phyloP scores from a whole-genome alignment of 768 basidiomycete genomes.

The Suillus subluteus region DNA sequence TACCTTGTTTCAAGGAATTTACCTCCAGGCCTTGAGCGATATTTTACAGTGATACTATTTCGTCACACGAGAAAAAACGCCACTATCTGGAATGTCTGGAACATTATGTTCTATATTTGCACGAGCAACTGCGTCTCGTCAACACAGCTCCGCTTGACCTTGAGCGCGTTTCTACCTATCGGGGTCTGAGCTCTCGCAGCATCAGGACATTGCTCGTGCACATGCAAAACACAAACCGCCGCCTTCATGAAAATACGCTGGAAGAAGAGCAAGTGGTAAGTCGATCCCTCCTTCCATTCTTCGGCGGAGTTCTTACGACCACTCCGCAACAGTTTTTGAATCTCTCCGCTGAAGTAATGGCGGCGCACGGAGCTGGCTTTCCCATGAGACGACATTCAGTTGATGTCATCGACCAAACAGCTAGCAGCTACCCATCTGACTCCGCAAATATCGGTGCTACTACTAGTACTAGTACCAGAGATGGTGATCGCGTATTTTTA shows the following conservation, averaged over 20 bases:
- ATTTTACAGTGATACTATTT: conserved; percentile 61
- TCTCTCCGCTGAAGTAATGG: conserved; percentile 32
- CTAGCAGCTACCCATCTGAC: not conserved
- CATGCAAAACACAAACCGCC: conserved; percentile 60
- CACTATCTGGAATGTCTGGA: conserved; percentile 76
- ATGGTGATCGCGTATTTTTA: not conserved
- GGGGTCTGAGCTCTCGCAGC: conserved; percentile 63
- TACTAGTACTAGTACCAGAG: not conserved
- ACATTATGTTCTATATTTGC: conserved; percentile 68
- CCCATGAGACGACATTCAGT: conserved; percentile 38
- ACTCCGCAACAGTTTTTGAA: conserved; percentile 30
- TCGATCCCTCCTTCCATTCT: not conserved
- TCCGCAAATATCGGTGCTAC: conserved; percentile 2
- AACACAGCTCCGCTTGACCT: conserved; percentile 50
- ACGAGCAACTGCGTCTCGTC: conserved; percentile 59
- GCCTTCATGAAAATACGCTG: conserved; percentile 52
- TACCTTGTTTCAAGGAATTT: not conserved
- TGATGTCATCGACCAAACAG: conserved; percentile 20
- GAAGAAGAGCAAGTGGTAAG: conserved; percentile 60
- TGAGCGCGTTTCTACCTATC: conserved; percentile 53
- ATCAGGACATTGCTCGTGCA: conserved; percentile 74
- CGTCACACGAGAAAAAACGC: conserved; percentile 78
- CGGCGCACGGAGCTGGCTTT: conserved; percentile 25
- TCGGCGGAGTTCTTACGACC: not conserved
- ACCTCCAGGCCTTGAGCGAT: not conserved